Conservation (phyloP, 2,329 filamentous ascomycete species). For the Thermoascus crustaceus region DNA sequence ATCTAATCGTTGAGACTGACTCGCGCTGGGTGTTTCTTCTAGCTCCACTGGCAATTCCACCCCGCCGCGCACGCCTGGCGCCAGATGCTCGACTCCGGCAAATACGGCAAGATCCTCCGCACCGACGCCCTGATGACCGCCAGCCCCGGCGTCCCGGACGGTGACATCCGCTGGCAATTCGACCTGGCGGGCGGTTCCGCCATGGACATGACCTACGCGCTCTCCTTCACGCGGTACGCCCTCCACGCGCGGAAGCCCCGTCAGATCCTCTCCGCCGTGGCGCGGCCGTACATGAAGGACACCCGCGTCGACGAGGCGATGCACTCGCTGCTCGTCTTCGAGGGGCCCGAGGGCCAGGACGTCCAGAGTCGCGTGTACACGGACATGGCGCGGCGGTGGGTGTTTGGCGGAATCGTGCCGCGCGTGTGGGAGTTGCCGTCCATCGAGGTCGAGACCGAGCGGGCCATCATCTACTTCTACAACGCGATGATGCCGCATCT, state of each 20-base stretch:
- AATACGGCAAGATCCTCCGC: conserved; percentile 25
- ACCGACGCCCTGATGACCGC: conserved; percentile 19
- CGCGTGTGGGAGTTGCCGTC: conserved; percentile 25
- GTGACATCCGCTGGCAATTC: conserved; percentile 35
- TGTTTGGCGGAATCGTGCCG: conserved; percentile 17
- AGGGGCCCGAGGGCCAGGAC: conserved; percentile 10
- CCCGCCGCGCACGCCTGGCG: conserved; percentile 32
- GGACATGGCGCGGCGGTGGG: conserved; percentile 19
- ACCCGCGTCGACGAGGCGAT: conserved; percentile 24
- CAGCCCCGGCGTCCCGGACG: conserved; percentile 15
- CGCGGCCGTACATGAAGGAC: conserved; percentile 17
- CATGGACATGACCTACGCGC: conserved; percentile 34
- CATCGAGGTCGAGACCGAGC: conserved; percentile 25
- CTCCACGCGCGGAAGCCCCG: conserved; percentile 18
- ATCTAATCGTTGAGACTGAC: no score
- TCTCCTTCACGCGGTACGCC: conserved; percentile 26
- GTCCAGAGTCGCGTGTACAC: conserved; percentile 24
- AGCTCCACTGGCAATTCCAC: conserved; percentile 37
- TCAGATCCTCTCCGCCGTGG: conserved; percentile 24
- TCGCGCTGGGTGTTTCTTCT: neutral
- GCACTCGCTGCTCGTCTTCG: conserved; percentile 21
- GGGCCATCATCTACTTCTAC: conserved; percentile 23
- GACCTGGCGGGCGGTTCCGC: conserved; percentile 29
- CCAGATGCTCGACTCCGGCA: conserved; percentile 24
- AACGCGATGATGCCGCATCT: conserved; percentile 29